phyloP scores from a whole-genome alignment of 192 early-diverging fungal species.

The Podochytrium sp. region DNA sequence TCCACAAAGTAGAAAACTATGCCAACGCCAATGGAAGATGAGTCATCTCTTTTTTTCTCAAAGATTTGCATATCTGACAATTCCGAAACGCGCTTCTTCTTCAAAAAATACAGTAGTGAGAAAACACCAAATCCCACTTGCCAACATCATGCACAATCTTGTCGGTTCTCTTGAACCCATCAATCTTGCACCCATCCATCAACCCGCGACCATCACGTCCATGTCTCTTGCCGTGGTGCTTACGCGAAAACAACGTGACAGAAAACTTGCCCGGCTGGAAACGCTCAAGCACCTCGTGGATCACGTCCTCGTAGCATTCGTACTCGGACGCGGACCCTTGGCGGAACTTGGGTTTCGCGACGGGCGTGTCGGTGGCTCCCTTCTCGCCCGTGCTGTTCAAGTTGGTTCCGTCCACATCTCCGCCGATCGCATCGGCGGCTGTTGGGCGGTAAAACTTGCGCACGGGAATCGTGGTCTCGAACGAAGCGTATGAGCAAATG shows the following conservation, averaged over 20 bases:
- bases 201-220: conserved; percentile 33
- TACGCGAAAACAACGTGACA: conserved; percentile 76
- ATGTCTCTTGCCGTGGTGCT: conserved; percentile 26
- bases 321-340: conserved; percentile 46
- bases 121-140: conserved; percentile 58
- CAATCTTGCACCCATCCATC: conserved; percentile 39
- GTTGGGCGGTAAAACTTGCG: conserved; percentile 44
- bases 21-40: no score
- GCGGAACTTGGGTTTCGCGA: conserved; percentile 10
- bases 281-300: conserved; percentile 75
- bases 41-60: no score
- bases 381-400: no score
- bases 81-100: no score
- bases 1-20: no score
- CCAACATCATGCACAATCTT: conserved; percentile 55
- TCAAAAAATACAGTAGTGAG: no score
- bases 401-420: no score
- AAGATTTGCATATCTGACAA: no score
- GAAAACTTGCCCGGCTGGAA: conserved; percentile 84
- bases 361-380: conserved; percentile 2
- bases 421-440: neutral
- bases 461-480: conserved; percentile 90
- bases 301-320: conserved; percentile 68
- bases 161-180: conserved; percentile 47
- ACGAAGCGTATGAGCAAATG: conserved; percentile 98